Evolutionary conservation across 2,329 filamentous ascomycete species (phyloP).

Genomic region (Aspergillus neotritici): DNA sequence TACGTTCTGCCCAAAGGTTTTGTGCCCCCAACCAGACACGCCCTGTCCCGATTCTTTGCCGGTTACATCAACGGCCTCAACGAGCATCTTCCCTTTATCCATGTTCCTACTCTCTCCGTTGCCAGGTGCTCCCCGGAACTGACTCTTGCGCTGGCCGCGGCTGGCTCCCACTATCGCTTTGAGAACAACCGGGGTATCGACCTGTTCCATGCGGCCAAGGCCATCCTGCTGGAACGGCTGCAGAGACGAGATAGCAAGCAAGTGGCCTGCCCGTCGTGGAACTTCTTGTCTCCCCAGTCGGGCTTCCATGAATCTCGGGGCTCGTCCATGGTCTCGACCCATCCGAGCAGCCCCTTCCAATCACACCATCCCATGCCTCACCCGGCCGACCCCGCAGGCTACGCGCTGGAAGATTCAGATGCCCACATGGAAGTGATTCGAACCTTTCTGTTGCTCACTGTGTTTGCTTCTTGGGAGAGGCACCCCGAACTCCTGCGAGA

Average conservation of each 20-base stretch:
- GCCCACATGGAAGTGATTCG: slow-evolving; percentile 47
- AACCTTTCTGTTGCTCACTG: slow-evolving; percentile 50
- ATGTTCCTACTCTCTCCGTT: slow-evolving; percentile 45
- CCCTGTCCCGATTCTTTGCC: slow-evolving; percentile 46
- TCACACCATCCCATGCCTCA: slow-evolving; percentile 25
- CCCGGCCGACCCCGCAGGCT: slow-evolving; percentile 30
- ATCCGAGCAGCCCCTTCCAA: slow-evolving; percentile 41
- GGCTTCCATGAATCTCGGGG: slow-evolving; percentile 37
- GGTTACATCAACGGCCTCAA: slow-evolving; percentile 49
- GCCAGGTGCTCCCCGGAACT: slow-evolving; percentile 45
- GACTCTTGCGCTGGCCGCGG: slow-evolving; percentile 47
- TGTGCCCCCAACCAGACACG: slow-evolving; percentile 45
- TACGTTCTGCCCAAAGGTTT: slow-evolving; percentile 44
- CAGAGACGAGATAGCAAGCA: slow-evolving; percentile 46
- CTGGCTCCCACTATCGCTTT: slow-evolving; percentile 46
- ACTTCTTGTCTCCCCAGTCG: slow-evolving; percentile 33
- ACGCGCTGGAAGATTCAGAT: slow-evolving; percentile 39
- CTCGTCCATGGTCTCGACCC: slow-evolving; percentile 39
- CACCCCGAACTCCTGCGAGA: slow-evolving; percentile 54
- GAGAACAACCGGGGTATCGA: slow-evolving; percentile 49
- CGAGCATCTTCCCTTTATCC: slow-evolving; percentile 49
- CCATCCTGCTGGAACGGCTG: slow-evolving; percentile 50
- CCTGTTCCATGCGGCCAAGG: slow-evolving; percentile 53
- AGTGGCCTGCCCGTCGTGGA: slow-evolving; percentile 38
- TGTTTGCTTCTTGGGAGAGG: slow-evolving; percentile 56